Evolutionary conservation across 495 filamentous ascomycete genomes (phyloP).

Genomic region (Choiromyces venosus): DNA sequence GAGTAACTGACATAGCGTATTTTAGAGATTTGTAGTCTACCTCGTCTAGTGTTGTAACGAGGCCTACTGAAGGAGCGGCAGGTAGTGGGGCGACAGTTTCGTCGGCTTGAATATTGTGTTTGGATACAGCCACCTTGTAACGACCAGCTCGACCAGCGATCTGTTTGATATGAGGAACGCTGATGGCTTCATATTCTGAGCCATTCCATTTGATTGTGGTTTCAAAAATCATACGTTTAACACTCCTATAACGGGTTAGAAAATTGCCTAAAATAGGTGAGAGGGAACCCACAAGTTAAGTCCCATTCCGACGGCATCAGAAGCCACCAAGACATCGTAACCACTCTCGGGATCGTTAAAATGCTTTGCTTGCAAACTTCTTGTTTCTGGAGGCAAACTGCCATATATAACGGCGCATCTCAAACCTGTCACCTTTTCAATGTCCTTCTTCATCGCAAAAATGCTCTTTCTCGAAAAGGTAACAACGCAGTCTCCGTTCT

Average conservation of each 20-base stretch:
- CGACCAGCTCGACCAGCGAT: conserved; percentile 92
- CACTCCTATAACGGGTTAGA: conserved; percentile 51
- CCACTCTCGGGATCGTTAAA: conserved; percentile 95
- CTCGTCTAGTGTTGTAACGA: conserved; percentile 73
- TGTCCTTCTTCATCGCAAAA: conserved; percentile 69
- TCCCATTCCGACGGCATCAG: conserved; percentile 97
- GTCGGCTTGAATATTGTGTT: conserved; percentile 7
- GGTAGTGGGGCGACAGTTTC: conserved; percentile 20
- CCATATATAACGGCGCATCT: conserved; percentile 92
- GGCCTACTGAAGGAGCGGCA: conserved; percentile 50
- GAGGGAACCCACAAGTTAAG: conserved; percentile 65
- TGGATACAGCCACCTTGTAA: conserved; percentile 59
- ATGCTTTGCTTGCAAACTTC: conserved; percentile 78
- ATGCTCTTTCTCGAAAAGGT: conserved; percentile 75
- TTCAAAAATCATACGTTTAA: conserved; percentile 88
- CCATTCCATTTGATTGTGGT: conserved; percentile 63
- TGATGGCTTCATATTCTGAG: conserved; percentile 48
- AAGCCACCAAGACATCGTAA: conserved; percentile 89
- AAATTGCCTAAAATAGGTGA: neutral
- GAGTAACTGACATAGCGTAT: conserved; percentile 56
- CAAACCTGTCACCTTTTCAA: conserved; percentile 67
- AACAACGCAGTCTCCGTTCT: conserved; percentile 88
- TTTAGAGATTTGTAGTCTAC: conserved; percentile 61
- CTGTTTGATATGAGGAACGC: conserved; percentile 79
- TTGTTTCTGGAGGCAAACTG: conserved; percentile 81